Evolutionary conservation across 495 filamentous ascomycete species (phyloP).

Genomic region (Platismatia glauca): DNA sequence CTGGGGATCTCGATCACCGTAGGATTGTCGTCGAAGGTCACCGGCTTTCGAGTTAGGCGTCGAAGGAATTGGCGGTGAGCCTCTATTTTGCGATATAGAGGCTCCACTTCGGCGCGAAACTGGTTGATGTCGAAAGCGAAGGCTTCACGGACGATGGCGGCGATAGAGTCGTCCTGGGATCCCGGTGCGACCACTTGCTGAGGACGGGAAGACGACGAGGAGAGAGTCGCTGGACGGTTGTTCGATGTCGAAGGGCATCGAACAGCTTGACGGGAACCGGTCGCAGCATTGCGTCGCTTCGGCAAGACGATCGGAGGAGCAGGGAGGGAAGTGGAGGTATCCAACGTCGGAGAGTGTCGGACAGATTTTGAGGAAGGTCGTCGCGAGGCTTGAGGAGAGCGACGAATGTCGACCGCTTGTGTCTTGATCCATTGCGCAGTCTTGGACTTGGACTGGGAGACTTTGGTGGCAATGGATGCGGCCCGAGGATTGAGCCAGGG

Average conservation of each 20-base stretch:
- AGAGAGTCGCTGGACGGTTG: background rate
- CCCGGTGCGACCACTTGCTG: background rate
- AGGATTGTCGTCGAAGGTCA: background rate
- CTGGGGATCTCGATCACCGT: background rate
- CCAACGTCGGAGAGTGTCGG: background rate
- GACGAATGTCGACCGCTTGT: background rate
- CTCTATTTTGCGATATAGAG: background rate
- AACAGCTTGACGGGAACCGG: background rate
- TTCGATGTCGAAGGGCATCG: slow-evolving; percentile 1
- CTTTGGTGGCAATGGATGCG: background rate
- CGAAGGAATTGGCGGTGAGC: background rate
- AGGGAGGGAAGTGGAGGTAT: background rate
- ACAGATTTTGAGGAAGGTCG: background rate
- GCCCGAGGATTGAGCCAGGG: background rate
- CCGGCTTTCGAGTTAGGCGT: background rate
- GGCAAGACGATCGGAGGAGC: background rate
- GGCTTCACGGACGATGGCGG: slow-evolving; percentile 4
- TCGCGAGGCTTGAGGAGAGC: background rate
- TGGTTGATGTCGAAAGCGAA: background rate
- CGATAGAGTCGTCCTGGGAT: background rate
- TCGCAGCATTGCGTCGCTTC: background rate
- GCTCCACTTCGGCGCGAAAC: background rate
- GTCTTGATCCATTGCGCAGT: slow-evolving; percentile 2
- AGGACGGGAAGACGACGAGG: background rate
- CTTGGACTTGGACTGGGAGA: background rate